Evolutionary conservation across 2,329 filamentous ascomycete genomes (phyloP), one percentile per base, ranked within the genome.

Genomic region (Pyricularia pennisetigena): DNA sequence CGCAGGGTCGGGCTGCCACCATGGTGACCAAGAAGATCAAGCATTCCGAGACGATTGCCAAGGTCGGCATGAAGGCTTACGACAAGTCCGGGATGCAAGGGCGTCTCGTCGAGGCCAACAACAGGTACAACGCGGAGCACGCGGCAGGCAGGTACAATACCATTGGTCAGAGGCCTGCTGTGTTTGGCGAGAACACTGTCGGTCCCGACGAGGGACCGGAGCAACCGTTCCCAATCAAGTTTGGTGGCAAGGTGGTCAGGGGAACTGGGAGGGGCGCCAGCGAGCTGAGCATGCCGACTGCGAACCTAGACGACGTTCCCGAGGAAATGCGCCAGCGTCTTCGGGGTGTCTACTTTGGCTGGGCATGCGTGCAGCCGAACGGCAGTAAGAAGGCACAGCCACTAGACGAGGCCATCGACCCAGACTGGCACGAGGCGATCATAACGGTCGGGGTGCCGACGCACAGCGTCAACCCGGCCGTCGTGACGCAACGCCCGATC

Each of bases 301-400:
- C 86, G 0, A 87, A 84, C 69, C 75, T 91, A 1, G 72, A 73
- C 0, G 81, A 80, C 10, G 78, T 89, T 0, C 79, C 85, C 0
- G 82, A 84, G 29, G 80, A 85, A 41, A 74, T 89, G 59, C 78
- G 81, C 26, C 77, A 84, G 70, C 82, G 84, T 3, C 79, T 91
- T 66, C 77, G 79, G 14, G 89, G 89, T 0, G 82, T 88, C 7
- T 91, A 88, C 72, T 86, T 89, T 57, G 88, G 86, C 3, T 91
- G 89, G 88, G 84, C 83, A 0, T 77, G 82, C 0, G 72, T 86
- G 1, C 76, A 79, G 62, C 76, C 79, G 65, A 65, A 14, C 64
- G 68, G 24, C 24, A 0, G n/a, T 28, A 41, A 35, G 54, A 30
- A 35, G 26, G 74, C 75, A 0, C 75, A 77, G 26, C 74, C 72